A percentile compares a stretch with the other conserved stretches of the same genome.
Conservation (phyloP, 352 stramenopile species). For the Pythium coloratum region DNA sequence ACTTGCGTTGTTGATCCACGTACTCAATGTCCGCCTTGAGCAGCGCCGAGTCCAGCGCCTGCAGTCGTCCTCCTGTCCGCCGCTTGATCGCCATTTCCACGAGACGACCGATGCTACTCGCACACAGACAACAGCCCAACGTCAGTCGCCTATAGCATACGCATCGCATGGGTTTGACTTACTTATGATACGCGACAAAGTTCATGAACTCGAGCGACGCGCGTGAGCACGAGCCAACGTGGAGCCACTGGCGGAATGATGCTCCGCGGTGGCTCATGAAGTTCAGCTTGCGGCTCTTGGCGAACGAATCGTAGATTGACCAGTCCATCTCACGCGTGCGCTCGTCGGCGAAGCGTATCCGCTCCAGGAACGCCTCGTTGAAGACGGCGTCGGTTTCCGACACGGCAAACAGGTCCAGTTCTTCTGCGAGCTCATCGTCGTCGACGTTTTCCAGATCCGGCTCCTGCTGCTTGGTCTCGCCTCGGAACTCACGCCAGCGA, state of each 20-base stretch:
- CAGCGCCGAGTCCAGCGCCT: constrained; percentile 49
- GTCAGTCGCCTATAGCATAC: not conserved
- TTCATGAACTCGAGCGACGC: constrained; percentile 86
- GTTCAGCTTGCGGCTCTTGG: constrained; percentile 75
- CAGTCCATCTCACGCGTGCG: constrained; percentile 82
- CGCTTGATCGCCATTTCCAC: constrained; percentile 84
- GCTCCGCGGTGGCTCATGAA: constrained; percentile 79
- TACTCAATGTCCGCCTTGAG: constrained; percentile 67
- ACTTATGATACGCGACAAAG: constrained; percentile 87
- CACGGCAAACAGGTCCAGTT: constrained; percentile 83
- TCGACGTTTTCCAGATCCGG: constrained; percentile 80
- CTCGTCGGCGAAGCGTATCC: constrained; percentile 84
- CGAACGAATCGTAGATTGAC: constrained; percentile 80
- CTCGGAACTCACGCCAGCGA: constrained; percentile 81
- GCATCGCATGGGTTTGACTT: constrained; percentile 15
- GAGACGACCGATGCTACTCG: constrained; percentile 67
- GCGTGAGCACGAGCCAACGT: constrained; percentile 57
- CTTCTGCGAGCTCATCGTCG: constrained; percentile 79
- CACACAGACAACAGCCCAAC: not conserved
- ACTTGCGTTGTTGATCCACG: constrained; percentile 10
- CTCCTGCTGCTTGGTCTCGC: constrained; percentile 76
- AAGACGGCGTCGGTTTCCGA: constrained; percentile 77
- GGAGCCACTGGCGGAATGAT: constrained; percentile 72
- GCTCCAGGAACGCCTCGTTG: constrained; percentile 75
- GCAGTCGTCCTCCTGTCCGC: constrained; percentile 53